phyloP scores from a whole-genome alignment of 495 filamentous ascomycete species.

The Bacidia rubella region DNA sequence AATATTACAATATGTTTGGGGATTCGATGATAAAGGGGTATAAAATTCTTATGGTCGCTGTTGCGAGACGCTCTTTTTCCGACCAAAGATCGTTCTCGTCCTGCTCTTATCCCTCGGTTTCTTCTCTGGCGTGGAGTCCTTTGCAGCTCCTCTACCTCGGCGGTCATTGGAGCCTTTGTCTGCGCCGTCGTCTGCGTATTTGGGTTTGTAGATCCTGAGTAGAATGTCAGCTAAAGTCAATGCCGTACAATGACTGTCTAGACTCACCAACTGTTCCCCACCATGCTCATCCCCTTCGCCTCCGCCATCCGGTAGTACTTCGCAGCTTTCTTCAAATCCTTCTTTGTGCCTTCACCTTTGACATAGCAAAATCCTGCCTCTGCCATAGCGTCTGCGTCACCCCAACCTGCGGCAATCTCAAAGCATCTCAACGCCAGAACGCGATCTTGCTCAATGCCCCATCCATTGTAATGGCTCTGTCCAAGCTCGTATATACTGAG shows the following conservation, averaged over 20 bases:
- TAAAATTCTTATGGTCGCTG: background rate
- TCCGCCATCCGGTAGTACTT: slow-evolving; percentile 83
- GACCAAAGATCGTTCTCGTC: slow-evolving; percentile 52
- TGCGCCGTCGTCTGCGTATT: slow-evolving; percentile 46
- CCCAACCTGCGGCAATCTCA: slow-evolving; percentile 92
- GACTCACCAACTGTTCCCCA: slow-evolving; percentile 90
- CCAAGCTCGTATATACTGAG: slow-evolving; percentile 91
- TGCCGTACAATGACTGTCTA: background rate
- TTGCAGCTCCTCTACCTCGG: slow-evolving; percentile 27
- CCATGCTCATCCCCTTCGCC: slow-evolving; percentile 88
- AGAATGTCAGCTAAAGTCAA: slow-evolving; percentile 3
- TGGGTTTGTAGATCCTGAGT: slow-evolving; percentile 80
- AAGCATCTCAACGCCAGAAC: slow-evolving; percentile 78
- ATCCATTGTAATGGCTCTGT: slow-evolving; percentile 94
- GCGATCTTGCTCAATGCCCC: slow-evolving; percentile 92
- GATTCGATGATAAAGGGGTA: too few species aligned
- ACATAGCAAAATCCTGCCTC: slow-evolving; percentile 84
- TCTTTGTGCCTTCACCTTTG: slow-evolving; percentile 76
- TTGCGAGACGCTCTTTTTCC: slow-evolving; percentile 38
- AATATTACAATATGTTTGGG: background rate
- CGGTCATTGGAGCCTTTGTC: slow-evolving; percentile 37
- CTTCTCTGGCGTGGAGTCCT: slow-evolving; percentile 34
- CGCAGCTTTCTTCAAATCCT: slow-evolving; percentile 89
- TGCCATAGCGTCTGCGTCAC: slow-evolving; percentile 85
- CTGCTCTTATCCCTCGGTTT: slow-evolving; percentile 50